phyloP scores from a whole-genome alignment of 2,329 filamentous ascomycete species.

The Fusarium sp. region DNA sequence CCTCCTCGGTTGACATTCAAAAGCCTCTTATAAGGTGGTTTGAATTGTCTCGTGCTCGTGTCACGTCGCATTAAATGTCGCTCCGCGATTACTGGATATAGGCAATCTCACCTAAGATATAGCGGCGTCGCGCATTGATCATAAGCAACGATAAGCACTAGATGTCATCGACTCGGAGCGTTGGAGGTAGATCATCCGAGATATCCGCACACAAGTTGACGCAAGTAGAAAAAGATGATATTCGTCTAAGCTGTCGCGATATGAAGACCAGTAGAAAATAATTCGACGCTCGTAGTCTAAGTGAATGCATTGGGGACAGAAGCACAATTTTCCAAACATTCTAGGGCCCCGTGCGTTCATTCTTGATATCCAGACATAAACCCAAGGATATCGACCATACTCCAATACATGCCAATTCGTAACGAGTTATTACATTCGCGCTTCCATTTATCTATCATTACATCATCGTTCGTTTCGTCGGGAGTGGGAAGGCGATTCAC shows the following conservation, averaged over 20 bases:
- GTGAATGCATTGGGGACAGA: too few species aligned
- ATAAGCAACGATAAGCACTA: background rate
- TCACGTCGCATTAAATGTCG: background rate
- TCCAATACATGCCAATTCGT: background rate
- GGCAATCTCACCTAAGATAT: background rate
- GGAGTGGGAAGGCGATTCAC: background rate
- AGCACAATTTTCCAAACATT: too few species aligned
- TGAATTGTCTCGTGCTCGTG: too few species aligned
- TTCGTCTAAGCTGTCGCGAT: too few species aligned
- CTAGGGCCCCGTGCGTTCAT: too few species aligned
- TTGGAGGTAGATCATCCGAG: background rate
- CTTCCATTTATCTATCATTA: background rate
- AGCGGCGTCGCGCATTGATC: background rate
- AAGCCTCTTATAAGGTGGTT: background rate
- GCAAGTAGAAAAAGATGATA: background rate
- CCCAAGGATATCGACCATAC: background rate
- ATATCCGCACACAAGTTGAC: background rate
- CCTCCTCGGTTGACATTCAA: fast-evolving
- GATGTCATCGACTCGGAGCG: fast-evolving
- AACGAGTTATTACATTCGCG: too few species aligned
- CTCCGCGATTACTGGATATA: background rate
- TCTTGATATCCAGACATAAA: background rate
- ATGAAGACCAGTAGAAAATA: too few species aligned
- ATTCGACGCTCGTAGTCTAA: background rate
- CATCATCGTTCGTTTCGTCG: background rate